phyloP scores from a whole-genome alignment of 1,284 basidiomycete species.

The Ustilago tritici region DNA sequence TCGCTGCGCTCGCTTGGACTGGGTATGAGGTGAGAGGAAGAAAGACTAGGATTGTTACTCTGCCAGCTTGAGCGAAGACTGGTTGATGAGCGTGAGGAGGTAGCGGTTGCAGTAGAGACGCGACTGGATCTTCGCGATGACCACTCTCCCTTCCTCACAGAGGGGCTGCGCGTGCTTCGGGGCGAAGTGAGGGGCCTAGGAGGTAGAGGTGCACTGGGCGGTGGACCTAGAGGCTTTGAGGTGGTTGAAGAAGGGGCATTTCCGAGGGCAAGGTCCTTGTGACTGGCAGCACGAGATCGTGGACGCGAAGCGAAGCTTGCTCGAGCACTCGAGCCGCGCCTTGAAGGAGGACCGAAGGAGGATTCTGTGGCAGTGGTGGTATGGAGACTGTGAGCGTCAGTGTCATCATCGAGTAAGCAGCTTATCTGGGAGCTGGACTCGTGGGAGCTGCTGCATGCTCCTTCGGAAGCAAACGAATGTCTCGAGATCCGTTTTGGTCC shows the following conservation, averaged over 20 bases:
- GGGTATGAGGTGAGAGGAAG: slow-evolving; percentile 4
- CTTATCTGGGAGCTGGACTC: slow-evolving; percentile 15
- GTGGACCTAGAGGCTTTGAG: slow-evolving; percentile 30
- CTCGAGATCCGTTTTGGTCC: not conserved
- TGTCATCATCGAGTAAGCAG: slow-evolving; percentile 21
- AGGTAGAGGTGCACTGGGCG: slow-evolving; percentile 37
- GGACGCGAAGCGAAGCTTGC: slow-evolving; percentile 11
- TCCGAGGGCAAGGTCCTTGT: not conserved
- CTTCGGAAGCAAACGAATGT: slow-evolving; percentile 17
- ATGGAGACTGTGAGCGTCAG: slow-evolving; percentile 23
- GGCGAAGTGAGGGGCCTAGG: slow-evolving; percentile 24
- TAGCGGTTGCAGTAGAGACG: slow-evolving; percentile 13
- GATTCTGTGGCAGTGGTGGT: slow-evolving; percentile 18
- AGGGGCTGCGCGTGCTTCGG: slow-evolving; percentile 6
- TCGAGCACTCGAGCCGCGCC: slow-evolving; percentile 5
- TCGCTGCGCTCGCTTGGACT: slow-evolving; percentile 12
- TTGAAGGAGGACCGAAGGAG: slow-evolving; percentile 18
- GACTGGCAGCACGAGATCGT: not conserved
- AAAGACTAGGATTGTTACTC: not conserved
- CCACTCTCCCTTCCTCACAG: not conserved
- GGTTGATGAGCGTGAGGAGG: slow-evolving; percentile 20
- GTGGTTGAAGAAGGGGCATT: not conserved
- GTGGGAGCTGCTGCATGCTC: slow-evolving; percentile 23
- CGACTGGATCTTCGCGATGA: slow-evolving; percentile 24
- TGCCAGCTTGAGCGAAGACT: slow-evolving; percentile 14